Evolutionary conservation across 768 basidiomycete genomes (phyloP).

Genomic region (Mrakia hoshinonis): DNA sequence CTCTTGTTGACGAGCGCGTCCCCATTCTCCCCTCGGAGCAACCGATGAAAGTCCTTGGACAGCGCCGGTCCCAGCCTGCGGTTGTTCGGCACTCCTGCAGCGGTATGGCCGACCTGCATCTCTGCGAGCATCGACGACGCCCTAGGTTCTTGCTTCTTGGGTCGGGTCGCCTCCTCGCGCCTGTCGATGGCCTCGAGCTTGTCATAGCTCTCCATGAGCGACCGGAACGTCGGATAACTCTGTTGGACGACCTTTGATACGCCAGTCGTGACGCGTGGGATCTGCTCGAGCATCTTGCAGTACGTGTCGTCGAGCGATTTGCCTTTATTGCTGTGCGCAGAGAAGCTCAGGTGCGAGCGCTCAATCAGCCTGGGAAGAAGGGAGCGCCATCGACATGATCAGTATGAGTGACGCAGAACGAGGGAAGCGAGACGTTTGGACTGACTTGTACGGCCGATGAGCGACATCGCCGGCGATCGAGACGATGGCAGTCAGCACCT

Average conservation of each 20-base stretch:
- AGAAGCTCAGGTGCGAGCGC: slow-evolving; percentile 39
- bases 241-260: slow-evolving; percentile 36
- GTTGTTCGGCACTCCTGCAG: not conserved
- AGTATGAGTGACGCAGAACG: not conserved
- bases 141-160: slow-evolving; percentile 32
- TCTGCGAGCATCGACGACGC: not conserved
- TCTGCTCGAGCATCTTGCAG: slow-evolving; percentile 40
- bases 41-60: slow-evolving; percentile 34
- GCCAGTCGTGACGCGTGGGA: slow-evolving; percentile 38
- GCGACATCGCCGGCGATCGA: slow-evolving; percentile 18
- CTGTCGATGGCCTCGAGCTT: slow-evolving; percentile 31
- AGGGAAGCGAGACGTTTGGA: not conserved
- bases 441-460: slow-evolving; percentile 23
- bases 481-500: slow-evolving; percentile 10
- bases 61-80: slow-evolving; percentile 29
- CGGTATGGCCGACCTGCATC: not conserved
- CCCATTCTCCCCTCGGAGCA: slow-evolving; percentile 34
- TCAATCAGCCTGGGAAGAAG: slow-evolving; percentile 35
- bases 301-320: slow-evolving; percentile 32
- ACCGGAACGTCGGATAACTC: slow-evolving; percentile 34
- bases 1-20: too few species aligned
- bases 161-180: slow-evolving; percentile 33
- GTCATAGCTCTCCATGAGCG: slow-evolving; percentile 39
- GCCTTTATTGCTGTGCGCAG: slow-evolving; percentile 35
- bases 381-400: not conserved